A percentile compares a stretch with the other conserved stretches of the same genome.
phyloP scores from a whole-genome alignment of 129 eudicot species.

The Helianthus tuberosus region DNA sequence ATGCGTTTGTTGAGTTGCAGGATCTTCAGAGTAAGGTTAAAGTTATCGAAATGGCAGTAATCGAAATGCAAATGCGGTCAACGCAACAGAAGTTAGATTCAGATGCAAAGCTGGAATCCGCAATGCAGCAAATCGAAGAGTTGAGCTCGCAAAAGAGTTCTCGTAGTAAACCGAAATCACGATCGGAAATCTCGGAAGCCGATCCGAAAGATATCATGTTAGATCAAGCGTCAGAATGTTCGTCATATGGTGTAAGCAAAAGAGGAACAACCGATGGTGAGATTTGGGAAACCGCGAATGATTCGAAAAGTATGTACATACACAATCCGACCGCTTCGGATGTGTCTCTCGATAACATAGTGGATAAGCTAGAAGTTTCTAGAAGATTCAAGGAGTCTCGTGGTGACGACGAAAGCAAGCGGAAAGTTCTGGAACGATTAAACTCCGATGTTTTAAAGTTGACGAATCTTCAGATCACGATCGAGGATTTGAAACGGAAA shows the following conservation, averaged over 20 bases:
- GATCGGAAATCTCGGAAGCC: slow-evolving; percentile 58
- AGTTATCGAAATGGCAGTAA: slow-evolving; percentile 50
- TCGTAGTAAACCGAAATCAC: slow-evolving; percentile 39
- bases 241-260: slow-evolving; percentile 57
- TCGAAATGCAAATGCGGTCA: slow-evolving; percentile 53
- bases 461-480: slow-evolving; percentile 89
- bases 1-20: slow-evolving; percentile 43
- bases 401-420: slow-evolving; percentile 55
- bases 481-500: slow-evolving; percentile 80
- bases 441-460: slow-evolving; percentile 77
- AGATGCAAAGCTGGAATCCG: slow-evolving; percentile 59
- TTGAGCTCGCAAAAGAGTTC: slow-evolving; percentile 46
- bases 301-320: slow-evolving; percentile 18
- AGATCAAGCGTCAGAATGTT: slow-evolving; percentile 79
- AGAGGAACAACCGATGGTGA: slow-evolving; percentile 47
- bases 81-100: slow-evolving; percentile 46
- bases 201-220: slow-evolving; percentile 89
- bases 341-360: slow-evolving; percentile 36
- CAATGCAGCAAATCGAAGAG: slow-evolving; percentile 59
- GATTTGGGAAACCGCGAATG: slow-evolving; percentile 69
- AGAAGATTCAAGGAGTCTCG: slow-evolving; percentile 49
- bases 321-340: slow-evolving; percentile 47
- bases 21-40: slow-evolving; percentile 57
- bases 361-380: slow-evolving; percentile 67
- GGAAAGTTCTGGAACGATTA: slow-evolving; percentile 71